A percentile compares a stretch with the other conserved stretches of the same genome.
These are phyloP conservation scores for Vigna unguiculata DNA, from an alignment of 306 rosid species.

Conservation along the genomic window DNA sequence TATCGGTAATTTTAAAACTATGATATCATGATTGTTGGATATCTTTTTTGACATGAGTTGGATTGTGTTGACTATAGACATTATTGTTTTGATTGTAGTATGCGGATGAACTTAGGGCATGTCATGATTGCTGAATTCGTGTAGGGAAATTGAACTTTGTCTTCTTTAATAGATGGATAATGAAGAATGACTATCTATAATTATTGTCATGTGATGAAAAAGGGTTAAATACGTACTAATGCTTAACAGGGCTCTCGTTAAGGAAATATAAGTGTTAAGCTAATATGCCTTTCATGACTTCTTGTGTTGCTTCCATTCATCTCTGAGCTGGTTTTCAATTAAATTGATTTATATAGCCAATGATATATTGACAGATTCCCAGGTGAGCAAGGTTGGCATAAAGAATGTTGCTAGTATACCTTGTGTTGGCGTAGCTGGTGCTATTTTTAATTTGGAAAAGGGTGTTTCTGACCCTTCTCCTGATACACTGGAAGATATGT, in stretches of 20 bases:
- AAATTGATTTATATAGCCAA: slow-evolving; percentile 17
- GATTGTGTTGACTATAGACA: neutral
- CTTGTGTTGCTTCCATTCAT: slow-evolving; percentile 24
- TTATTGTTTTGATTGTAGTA: neutral
- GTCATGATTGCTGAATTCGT: neutral
- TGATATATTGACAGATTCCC: slow-evolving; percentile 50
- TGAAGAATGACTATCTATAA: neutral
- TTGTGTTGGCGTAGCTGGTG: slow-evolving; percentile 53
- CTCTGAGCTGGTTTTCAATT: slow-evolving; percentile 27
- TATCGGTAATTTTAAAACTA: neutral
- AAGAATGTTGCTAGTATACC: slow-evolving; percentile 51
- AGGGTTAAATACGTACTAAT: neutral
- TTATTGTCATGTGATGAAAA: slow-evolving; percentile 7
- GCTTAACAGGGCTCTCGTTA: neutral
- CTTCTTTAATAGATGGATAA: neutral
- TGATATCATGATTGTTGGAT: neutral
- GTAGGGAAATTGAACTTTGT: slow-evolving; percentile 7
- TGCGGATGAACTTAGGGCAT: neutral
- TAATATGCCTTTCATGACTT: neutral
- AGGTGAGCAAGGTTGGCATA: slow-evolving; percentile 44
- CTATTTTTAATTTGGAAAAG: slow-evolving; percentile 46
- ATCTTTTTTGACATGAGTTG: neutral
- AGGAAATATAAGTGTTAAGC: neutral
- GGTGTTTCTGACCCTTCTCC: slow-evolving; percentile 41
- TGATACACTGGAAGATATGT: slow-evolving; percentile 48